phyloP scores from a whole-genome alignment of 768 basidiomycete species.

The Chiua virens region DNA sequence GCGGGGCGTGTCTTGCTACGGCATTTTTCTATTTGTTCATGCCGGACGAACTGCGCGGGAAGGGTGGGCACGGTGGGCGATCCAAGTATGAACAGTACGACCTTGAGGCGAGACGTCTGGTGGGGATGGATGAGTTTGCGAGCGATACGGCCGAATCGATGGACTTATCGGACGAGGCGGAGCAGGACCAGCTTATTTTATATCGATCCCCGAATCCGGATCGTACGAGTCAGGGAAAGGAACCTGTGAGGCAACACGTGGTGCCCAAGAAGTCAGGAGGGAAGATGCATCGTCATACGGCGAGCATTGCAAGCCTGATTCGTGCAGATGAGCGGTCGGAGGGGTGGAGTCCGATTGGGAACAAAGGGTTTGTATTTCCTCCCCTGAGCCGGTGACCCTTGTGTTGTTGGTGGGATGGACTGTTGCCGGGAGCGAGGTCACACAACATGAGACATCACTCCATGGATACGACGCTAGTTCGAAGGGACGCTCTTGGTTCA shows the following conservation, averaged over 20 bases:
- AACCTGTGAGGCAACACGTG: neutral
- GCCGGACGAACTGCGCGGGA: conserved; percentile 71
- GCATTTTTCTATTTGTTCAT: conserved; percentile 86
- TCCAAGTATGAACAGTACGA: conserved; percentile 81
- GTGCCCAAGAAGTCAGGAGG: conserved; percentile 22
- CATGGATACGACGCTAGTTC: neutral
- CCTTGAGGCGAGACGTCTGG: conserved; percentile 50
- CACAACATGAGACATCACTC: neutral
- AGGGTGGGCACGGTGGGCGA: conserved; percentile 41
- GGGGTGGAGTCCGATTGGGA: conserved; percentile 76
- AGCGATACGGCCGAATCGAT: conserved; percentile 43
- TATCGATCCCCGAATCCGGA: conserved; percentile 62
- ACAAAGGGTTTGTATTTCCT: conserved; percentile 52
- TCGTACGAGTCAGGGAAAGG: neutral
- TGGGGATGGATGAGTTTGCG: conserved; percentile 32
- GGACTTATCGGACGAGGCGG: conserved; percentile 63
- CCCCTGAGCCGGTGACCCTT: conserved; percentile 30
- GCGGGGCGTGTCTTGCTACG: conserved; percentile 87
- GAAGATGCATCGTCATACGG: conserved; percentile 72
- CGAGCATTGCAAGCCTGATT: conserved; percentile 81
- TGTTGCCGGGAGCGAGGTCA: neutral
- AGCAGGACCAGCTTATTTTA: conserved; percentile 60
- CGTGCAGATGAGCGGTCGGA: conserved; percentile 74
- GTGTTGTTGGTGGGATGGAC: too few relatives aligned
- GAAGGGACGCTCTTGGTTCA: neutral